These are phyloP conservation scores for Gracilaria gracilis DNA, from an alignment of 23 red algal genomes.

Conservation along the genomic window DNA sequence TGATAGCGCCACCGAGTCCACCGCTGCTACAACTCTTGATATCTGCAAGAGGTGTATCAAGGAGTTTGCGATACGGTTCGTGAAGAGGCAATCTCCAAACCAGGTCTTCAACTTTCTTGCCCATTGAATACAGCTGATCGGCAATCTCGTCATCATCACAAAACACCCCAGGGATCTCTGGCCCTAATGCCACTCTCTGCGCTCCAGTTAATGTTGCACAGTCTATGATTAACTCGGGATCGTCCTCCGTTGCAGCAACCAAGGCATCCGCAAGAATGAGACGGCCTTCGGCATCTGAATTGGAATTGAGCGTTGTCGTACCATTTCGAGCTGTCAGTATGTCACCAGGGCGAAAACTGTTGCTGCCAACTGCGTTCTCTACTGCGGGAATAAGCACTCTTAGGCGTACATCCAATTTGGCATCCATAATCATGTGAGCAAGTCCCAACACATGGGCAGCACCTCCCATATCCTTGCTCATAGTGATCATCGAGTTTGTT, in stretches of 20 bases:
- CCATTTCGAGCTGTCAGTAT: slow-evolving; percentile 89
- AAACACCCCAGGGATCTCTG: slow-evolving; percentile 87
- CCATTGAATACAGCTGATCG: slow-evolving; percentile 34
- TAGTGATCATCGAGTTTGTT: slow-evolving; percentile 87
- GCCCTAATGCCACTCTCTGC: slow-evolving; percentile 92
- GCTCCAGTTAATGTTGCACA: slow-evolving; percentile 97
- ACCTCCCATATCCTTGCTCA: slow-evolving; percentile 99
- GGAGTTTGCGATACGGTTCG: slow-evolving; percentile 83
- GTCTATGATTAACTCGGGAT: slow-evolving; percentile 87
- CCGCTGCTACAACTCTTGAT: slow-evolving; percentile 75
- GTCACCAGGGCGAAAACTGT: slow-evolving; percentile 90
- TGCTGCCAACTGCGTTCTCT: slow-evolving; percentile 86
- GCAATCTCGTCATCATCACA: slow-evolving; percentile 71
- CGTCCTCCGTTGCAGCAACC: slow-evolving; percentile 77
- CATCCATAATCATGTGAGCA: slow-evolving; percentile 90
- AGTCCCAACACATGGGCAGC: slow-evolving; percentile 91
- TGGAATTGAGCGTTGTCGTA: slow-evolving; percentile 82
- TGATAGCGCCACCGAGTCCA: slow-evolving; percentile 86
- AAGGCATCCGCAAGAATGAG: slow-evolving; percentile 96
- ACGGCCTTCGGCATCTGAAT: slow-evolving; percentile 97
- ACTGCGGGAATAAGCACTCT: slow-evolving; percentile 93
- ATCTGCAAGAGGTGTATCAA: slow-evolving; percentile 80
- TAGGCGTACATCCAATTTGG: slow-evolving; percentile 64
- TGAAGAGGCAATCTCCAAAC: slow-evolving; percentile 95
- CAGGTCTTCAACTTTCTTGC: slow-evolving; percentile 62